Evolutionary conservation across 2,329 filamentous ascomycete genomes (phyloP).

Genomic region (Neonectria sp.): DNA sequence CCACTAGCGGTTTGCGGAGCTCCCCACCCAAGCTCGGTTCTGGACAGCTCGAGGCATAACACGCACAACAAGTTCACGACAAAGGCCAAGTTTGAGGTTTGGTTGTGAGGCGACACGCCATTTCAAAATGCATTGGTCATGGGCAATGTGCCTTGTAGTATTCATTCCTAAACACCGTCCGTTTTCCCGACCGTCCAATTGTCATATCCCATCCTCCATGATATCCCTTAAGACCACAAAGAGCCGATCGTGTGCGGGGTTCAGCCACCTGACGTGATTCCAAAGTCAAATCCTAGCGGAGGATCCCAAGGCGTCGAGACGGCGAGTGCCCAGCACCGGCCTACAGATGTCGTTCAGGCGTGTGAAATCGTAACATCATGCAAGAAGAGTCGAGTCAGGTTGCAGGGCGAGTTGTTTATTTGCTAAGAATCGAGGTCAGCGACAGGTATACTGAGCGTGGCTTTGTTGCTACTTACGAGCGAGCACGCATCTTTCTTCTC

Average conservation of each 20-base stretch:
- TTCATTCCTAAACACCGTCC: constrained; percentile 49
- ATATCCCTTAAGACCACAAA: constrained; percentile 53
- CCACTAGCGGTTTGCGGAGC: constrained; percentile 10
- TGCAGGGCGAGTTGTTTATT: constrained; percentile 76
- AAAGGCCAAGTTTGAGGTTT: constrained; percentile 42
- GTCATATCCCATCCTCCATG: constrained; percentile 46
- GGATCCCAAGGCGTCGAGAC: constrained; percentile 37
- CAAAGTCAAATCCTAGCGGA: constrained; percentile 47
- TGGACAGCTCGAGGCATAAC: constrained; percentile 17
- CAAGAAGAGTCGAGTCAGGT: constrained; percentile 68
- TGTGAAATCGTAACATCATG: constrained; percentile 56
- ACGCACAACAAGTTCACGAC: constrained; percentile 19
- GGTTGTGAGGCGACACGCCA: constrained; percentile 46
- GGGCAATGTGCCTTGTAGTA: constrained; percentile 46
- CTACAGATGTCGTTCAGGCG: constrained; percentile 47
- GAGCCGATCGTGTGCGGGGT: constrained; percentile 49
- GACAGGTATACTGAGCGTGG: constrained; percentile 4
- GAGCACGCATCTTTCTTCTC: constrained; percentile 99
- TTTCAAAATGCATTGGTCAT: constrained; percentile 45
- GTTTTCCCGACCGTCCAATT: constrained; percentile 52
- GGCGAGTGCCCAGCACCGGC: constrained; percentile 46
- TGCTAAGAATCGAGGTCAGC: constrained; percentile 64
- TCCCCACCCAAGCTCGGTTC: constrained; percentile 7
- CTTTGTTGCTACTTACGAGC: constrained; percentile 80
- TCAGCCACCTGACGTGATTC: constrained; percentile 46